Percentiles rank a stretch among this genome's conserved stretches.
Evolutionary conservation across 306 rosid species (phyloP).

Genomic region (Vicia faba): DNA sequence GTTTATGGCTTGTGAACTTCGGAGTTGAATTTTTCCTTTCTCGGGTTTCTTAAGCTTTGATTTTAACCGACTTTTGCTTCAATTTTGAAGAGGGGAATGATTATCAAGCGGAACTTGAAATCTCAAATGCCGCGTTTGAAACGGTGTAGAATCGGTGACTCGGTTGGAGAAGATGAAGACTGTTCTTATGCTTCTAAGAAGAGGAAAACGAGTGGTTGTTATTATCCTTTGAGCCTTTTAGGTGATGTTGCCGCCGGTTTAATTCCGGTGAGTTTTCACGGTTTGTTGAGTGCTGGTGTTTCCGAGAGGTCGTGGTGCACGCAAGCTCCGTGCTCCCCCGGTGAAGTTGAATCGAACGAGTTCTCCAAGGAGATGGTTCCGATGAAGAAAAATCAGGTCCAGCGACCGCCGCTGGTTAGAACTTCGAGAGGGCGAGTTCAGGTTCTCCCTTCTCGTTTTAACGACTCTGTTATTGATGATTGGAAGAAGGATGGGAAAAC

Average conservation of each 20-base stretch:
- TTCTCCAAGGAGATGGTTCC: conserved; percentile 31
- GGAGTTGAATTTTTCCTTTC: conserved; percentile 30
- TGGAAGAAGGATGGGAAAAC: conserved; percentile 86
- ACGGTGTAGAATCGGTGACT: conserved; percentile 70
- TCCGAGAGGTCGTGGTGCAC: conserved; percentile 73
- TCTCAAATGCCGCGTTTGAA: conserved; percentile 98
- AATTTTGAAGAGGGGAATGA: conserved; percentile 53
- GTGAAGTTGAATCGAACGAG: conserved; percentile 57
- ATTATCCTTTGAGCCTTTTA: conserved; percentile 83
- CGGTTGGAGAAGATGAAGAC: conserved; percentile 76
- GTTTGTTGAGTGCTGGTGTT: conserved; percentile 51
- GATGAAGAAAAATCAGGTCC: conserved; percentile 45
- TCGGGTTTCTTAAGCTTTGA: conserved; percentile 30
- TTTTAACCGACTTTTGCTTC: conserved; percentile 36
- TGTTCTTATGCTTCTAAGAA: conserved; percentile 65
- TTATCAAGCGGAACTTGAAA: conserved; percentile 90
- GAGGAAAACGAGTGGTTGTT: conserved; percentile 64
- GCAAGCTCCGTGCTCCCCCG: conserved; percentile 56
- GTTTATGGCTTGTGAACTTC: conserved; percentile 47
- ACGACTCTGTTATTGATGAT: conserved; percentile 93
- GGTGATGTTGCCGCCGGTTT: conserved; percentile 84
- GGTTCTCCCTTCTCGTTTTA: conserved; percentile 96
- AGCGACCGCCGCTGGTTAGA: conserved; percentile 87
- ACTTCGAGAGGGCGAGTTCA: conserved; percentile 95
- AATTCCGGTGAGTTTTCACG: conserved; percentile 73